Evolutionary conservation across 306 rosid genomes (phyloP), one percentile per base, ranked within the genome.

Genomic region (Glycine soja): DNA sequence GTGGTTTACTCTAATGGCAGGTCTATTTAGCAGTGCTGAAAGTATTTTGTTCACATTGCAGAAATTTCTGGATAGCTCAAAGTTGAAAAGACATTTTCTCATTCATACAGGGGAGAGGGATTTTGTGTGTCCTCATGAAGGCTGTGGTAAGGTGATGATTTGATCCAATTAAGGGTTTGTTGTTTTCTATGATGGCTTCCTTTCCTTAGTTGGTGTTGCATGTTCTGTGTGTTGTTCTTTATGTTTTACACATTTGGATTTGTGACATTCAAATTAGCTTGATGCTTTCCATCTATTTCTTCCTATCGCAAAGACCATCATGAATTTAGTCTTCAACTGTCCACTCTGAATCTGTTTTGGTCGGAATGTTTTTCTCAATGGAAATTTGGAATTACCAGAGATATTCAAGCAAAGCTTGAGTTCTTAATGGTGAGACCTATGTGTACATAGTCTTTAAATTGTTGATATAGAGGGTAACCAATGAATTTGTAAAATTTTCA

Each of bases 51-150:
- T 69, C 85, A 52, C 90, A 81, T 74, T 76, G 88, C 97, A 95
- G 99, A 95, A 95, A 93, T 95, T 93, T 88, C 86, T 95, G 89
- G 99, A 95, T 79, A 93, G 99, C 85, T 95, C 99, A 59, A 95
- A 95, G 92, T 77, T 95, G 94, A 93, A 93, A 90, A 89, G 98
- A 65, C 98, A 95, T 88, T 92, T 90, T 82, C 93, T 92, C 81
- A 95, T 92, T 86, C 99, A 95, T 84, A 92, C 98, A 4, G 99
- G 97, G 77, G 98, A 95, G 81, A 87, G 98, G 85, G 93, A 93
- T 75, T 95, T 90, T 83, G 94, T 93, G 9, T 95, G 98, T 77
- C 97, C 97, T 54, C 92, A 88, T 86, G 98, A 95, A 89, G 99
- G 99, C 88, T 95, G 99, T 86, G 99, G 99, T 61, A 95, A 95